Percentiles rank a stretch among this genome's conserved stretches.
Evolutionary conservation across 2,329 filamentous ascomycete genomes (phyloP).

Genomic region (Beauveria pseudobassiana): DNA sequence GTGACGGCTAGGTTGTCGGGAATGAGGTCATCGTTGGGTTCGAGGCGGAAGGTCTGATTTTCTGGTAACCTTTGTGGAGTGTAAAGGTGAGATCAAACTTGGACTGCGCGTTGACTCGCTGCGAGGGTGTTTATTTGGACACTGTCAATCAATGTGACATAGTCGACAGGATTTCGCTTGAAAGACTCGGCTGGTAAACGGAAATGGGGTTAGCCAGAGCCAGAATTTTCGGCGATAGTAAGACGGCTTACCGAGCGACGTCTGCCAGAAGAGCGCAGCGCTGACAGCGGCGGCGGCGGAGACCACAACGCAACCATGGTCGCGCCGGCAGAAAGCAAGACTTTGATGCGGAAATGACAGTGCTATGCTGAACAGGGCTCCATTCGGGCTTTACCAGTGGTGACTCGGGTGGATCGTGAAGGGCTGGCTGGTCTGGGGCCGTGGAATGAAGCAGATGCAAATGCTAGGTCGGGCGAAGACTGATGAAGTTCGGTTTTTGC

Average conservation of each 20-base stretch:
- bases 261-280: constrained; percentile 23
- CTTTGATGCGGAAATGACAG: not conserved
- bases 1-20: constrained; percentile 66
- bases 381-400: not conserved
- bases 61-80: constrained; percentile 57
- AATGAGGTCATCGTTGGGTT: constrained; percentile 88
- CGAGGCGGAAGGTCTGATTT: constrained; percentile 71
- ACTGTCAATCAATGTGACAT: constrained; percentile 66
- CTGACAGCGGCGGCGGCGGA: constrained; percentile 21
- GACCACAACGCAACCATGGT: constrained; percentile 27
- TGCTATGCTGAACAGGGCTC: not conserved
- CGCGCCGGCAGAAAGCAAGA: constrained; percentile 2
- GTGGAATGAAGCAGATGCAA: not conserved
- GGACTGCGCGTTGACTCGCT: constrained; percentile 72
- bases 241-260: constrained; percentile 23
- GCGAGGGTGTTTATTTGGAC: constrained; percentile 68
- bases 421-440: not conserved
- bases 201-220: constrained; percentile 2
- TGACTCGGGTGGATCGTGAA: not conserved
- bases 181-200: constrained; percentile 55
- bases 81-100: constrained; percentile 80
- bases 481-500: not conserved
- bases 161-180: constrained; percentile 67
- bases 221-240: not conserved
- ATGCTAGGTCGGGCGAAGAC: not conserved